Percentiles rank a stretch among this genome's conserved stretches.
These are phyloP conservation scores for Podospora pseudopauciseta DNA, from an alignment of 495 filamentous ascomycete genomes.

Conservation along the genomic window DNA sequence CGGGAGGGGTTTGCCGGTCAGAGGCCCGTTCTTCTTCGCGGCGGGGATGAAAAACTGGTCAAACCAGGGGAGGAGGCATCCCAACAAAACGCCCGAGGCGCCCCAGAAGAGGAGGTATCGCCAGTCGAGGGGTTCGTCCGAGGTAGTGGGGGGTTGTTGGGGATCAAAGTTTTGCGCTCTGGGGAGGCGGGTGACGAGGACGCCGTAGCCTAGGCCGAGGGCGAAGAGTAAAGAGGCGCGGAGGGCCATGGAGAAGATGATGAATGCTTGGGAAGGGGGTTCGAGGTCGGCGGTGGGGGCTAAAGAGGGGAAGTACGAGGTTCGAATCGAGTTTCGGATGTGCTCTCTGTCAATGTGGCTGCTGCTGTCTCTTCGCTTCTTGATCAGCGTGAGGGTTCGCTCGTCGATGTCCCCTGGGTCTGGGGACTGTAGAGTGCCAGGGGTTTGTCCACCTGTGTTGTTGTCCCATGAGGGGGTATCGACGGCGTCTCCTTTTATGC, in stretches of 20 bases:
- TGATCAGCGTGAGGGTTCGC: conserved; percentile 19
- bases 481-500: conserved; percentile 23
- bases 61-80: conserved; percentile 78
- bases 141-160: not conserved
- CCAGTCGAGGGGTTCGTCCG: conserved; percentile 37
- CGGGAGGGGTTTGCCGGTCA: not conserved
- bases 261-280: not conserved
- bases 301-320: not conserved
- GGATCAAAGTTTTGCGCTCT: conserved; percentile 10
- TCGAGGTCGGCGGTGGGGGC: conserved; percentile 4
- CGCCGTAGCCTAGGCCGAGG: conserved; percentile 79
- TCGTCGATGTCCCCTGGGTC: conserved; percentile 13
- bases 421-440: not conserved
- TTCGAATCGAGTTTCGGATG: not conserved
- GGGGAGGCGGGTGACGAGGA: conserved; percentile 73
- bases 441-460: conserved; percentile 3
- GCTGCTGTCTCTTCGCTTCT: conserved; percentile 26
- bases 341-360: conserved; percentile 13
- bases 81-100: conserved; percentile 67
- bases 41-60: conserved; percentile 54
- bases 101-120: conserved; percentile 79
- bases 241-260: conserved; percentile 38
- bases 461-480: conserved; percentile 57
- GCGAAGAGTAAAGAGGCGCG: conserved; percentile 68
- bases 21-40: conserved; percentile 3